Percentiles rank a stretch among this genome's conserved stretches.
These are phyloP conservation scores for Verticillium dahliae DNA, from an alignment of 2,329 filamentous ascomycete genomes.

Conservation along the genomic window DNA sequence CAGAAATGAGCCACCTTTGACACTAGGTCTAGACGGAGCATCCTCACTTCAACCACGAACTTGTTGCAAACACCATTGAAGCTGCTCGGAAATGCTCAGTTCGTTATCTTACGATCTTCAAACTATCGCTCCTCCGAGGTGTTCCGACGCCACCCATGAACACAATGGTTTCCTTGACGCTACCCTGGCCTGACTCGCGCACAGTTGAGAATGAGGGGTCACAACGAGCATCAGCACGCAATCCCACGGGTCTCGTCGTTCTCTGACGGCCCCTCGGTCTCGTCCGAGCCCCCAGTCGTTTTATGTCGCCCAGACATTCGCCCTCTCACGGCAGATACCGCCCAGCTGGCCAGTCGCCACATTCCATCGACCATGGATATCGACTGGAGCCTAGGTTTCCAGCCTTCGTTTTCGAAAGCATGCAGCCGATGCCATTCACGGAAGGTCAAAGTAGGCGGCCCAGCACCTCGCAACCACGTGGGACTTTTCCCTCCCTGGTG, in stretches of 20 bases:
- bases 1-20: too few relatives aligned
- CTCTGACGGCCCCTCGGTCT: background rate
- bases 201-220: background rate
- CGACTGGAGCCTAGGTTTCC: background rate
- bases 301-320: background rate
- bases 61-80: too few relatives aligned
- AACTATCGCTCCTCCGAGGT: too few relatives aligned
- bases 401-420: conserved; percentile 8
- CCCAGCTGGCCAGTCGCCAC: background rate
- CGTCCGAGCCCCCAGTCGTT: background rate
- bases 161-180: too few relatives aligned
- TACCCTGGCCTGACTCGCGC: background rate
- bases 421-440: conserved; percentile 11
- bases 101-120: too few relatives aligned
- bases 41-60: too few relatives aligned
- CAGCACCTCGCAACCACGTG: background rate
- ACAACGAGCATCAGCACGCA: background rate
- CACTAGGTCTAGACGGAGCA: too few relatives aligned
- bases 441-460: conserved; percentile 15
- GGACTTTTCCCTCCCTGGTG: background rate
- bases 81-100: too few relatives aligned
- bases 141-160: too few relatives aligned
- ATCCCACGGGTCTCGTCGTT: background rate
- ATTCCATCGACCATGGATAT: background rate
- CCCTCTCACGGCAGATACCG: background rate